Evolutionary conservation across 441 rosid species (phyloP).

Genomic region (Mallotus repandus): DNA sequence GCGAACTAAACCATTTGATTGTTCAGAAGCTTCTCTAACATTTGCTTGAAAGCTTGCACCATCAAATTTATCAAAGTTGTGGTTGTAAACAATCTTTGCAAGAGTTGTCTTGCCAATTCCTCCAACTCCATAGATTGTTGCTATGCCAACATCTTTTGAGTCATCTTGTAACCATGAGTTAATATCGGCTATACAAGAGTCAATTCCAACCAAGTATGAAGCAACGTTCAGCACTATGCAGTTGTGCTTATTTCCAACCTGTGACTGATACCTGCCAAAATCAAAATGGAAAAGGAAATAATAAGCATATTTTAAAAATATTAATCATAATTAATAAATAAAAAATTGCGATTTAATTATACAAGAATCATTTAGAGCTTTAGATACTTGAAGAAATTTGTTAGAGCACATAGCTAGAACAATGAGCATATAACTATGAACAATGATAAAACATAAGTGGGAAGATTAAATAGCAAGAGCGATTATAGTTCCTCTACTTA

Average conservation of each 20-base stretch:
- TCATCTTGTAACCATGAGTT: constrained; percentile 17
- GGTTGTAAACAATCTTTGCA: constrained; percentile 20
- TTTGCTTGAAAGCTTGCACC: constrained; percentile 17
- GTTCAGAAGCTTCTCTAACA: constrained; percentile 17
- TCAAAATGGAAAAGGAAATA: background rate
- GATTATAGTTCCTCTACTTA: constrained; percentile 53
- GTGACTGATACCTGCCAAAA: constrained; percentile 17
- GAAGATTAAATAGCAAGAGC: constrained; percentile 23
- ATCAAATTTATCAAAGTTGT: constrained; percentile 17
- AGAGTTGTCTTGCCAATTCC: constrained; percentile 24
- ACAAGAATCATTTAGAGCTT: background rate
- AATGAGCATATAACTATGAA: background rate
- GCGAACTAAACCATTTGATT: constrained; percentile 8
- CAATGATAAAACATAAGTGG: background rate
- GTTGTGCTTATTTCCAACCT: constrained; percentile 21
- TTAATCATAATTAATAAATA: no score
- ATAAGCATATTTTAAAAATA: constrained; percentile 15
- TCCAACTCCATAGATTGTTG: constrained; percentile 19
- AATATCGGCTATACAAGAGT: constrained; percentile 12
- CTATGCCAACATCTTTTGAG: constrained; percentile 19
- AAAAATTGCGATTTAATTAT: background rate
- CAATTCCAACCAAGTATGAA: constrained; percentile 15
- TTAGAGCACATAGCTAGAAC: background rate
- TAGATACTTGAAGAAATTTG: background rate
- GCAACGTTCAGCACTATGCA: constrained; percentile 18